phyloP scores from a whole-genome alignment of 257 asterid species.

The Gardenia jasminoides region DNA sequence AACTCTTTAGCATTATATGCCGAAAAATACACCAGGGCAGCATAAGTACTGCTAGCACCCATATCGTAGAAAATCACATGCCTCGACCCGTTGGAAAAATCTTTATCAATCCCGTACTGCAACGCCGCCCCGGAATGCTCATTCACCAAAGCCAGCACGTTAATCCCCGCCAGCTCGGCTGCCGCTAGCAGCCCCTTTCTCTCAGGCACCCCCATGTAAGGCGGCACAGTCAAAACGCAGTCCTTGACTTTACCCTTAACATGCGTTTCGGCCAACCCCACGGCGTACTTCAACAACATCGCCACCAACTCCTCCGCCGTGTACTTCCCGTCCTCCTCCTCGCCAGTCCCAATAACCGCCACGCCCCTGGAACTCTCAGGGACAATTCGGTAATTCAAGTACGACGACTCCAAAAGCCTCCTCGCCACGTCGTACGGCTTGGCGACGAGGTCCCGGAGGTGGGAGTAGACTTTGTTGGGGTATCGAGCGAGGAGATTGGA shows the following conservation, averaged over 20 bases:
- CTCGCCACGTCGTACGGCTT: constrained; percentile 50
- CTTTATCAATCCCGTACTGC: constrained; percentile 98
- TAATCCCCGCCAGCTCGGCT: constrained; percentile 92
- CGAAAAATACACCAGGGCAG: constrained; percentile 89
- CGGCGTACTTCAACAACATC: constrained; percentile 76
- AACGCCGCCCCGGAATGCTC: constrained; percentile 97
- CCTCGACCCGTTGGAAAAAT: constrained; percentile 80
- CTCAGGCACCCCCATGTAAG: constrained; percentile 82
- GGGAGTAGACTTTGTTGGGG: constrained; percentile 75
- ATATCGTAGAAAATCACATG: constrained; percentile 88
- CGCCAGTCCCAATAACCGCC: constrained; percentile 52
- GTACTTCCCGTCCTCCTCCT: constrained; percentile 39
- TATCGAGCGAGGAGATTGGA: constrained; percentile 77
- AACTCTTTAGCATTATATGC: constrained; percentile 77
- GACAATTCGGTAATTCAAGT: constrained; percentile 46
- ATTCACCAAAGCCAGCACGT: constrained; percentile 83
- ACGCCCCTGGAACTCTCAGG: constrained; percentile 48
- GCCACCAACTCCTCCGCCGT: constrained; percentile 89
- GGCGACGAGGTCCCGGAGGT: constrained; percentile 58
- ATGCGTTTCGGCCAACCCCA: constrained; percentile 72
- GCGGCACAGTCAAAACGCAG: constrained; percentile 89
- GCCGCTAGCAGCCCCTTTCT: constrained; percentile 70
- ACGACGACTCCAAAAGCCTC: constrained; percentile 36
- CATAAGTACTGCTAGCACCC: constrained; percentile 95
- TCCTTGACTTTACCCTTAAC: constrained; percentile 68